Evolutionary conservation across 306 rosid species (phyloP).

Genomic region (Boehmeria nivea): DNA sequence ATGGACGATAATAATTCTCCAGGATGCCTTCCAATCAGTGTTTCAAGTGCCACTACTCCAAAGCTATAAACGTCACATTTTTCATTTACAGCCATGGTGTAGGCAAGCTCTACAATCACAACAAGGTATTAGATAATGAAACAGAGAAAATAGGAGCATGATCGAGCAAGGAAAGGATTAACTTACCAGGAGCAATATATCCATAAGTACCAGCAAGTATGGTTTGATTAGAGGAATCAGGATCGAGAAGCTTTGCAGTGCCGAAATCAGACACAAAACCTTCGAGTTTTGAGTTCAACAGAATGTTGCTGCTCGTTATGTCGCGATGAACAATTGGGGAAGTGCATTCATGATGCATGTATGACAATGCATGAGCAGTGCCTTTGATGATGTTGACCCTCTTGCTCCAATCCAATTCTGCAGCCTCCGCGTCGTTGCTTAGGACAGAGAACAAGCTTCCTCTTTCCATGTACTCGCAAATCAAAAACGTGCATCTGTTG

Average conservation of each 20-base stretch:
- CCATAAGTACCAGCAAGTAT: conserved; percentile 9
- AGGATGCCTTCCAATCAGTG: conserved; percentile 12
- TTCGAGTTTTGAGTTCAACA: neutral
- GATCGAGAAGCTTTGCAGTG: conserved; percentile 6
- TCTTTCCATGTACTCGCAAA: conserved; percentile 19
- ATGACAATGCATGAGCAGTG: conserved; percentile 15
- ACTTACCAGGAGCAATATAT: conserved; percentile 12
- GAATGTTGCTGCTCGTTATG: conserved; percentile 2
- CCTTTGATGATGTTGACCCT: conserved; percentile 21
- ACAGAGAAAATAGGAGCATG: neutral
- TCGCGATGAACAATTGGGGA: conserved; percentile 11
- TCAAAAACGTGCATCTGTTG: conserved; percentile 4
- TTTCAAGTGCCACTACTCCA: conserved; percentile 13
- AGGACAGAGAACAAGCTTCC: conserved; percentile 18
- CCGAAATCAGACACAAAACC: conserved; percentile 3
- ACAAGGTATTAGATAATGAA: too few species aligned
- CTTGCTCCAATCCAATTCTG: conserved; percentile 13
- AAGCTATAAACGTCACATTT: conserved; percentile 15
- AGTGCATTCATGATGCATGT: conserved; percentile 18
- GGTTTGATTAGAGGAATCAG: conserved; percentile 6
- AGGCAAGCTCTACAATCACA: conserved; percentile 8
- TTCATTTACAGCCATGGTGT: neutral
- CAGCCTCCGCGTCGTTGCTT: conserved; percentile 7
- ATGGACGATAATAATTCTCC: neutral
- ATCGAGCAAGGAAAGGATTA: neutral